Evolutionary conservation across 192 early-diverging fungal genomes (phyloP), one percentile per base, ranked within the genome.

Genomic region (Coemansia guatemalensis): DNA sequence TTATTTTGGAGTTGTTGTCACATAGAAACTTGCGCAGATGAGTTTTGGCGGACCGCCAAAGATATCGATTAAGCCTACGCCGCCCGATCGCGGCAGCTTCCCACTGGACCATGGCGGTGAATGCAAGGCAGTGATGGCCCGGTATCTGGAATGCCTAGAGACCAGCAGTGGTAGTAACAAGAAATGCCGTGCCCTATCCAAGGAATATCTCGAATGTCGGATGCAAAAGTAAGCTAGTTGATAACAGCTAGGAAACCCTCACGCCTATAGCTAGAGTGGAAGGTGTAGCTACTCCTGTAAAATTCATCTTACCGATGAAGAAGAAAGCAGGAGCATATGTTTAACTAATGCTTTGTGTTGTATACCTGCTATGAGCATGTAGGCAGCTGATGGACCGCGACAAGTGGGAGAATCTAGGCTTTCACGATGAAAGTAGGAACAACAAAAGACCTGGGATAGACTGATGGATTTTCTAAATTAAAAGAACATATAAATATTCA

Each of bases 11-110:
- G 20, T 21, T 6, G 24, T 27, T 27, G 3, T 27, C 4, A 23
- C 24, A 27, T 53, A 53, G 27, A 53, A 23, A 11, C 17, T 59
- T 53, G n/a, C 11, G 47, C 69, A 9, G n/a, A 92, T 92, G 90
- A 86, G 86, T 68, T 92, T 88, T 73, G 90, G 89, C 49, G 78
- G 87, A 33, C 86, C 90, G 11, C 86, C 88, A n/a, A 84, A 84
- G 67, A 75, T 85, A 48, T 75, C 76, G 18, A 83, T 90, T 41
- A 86, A 84, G 47, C 82, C 83, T 0, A 83, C 83, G 14, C 89
- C 95, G 12, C 95, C 95, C 24, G 89, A 92, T 60, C 84, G 89
- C 27, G 95, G 95, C 50, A 90, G 91, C 62, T 97, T 97, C 67
- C 95, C 93, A 14, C 73, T 97, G 44, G 95, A 97, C 73, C 88